These are phyloP conservation scores for Ocimum tenuiflorum DNA, from an alignment of 257 asterid genomes.

Conservation along the genomic window DNA sequence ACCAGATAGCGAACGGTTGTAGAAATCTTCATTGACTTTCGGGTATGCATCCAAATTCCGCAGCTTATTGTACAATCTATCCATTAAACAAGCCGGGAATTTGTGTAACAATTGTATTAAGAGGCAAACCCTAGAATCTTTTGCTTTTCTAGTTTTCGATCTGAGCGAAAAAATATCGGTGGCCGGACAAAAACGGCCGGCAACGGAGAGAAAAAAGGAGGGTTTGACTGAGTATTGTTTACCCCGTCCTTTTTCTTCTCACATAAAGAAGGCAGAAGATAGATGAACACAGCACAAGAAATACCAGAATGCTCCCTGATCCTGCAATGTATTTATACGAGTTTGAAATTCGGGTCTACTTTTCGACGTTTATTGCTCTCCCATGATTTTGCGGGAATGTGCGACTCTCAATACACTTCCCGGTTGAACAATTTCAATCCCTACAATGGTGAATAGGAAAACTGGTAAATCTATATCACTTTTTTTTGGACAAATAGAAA, in stretches of 20 bases:
- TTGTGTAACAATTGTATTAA: neutral
- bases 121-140: neutral
- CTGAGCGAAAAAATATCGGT: too few relatives aligned
- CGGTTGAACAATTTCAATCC: neutral
- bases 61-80: constrained; percentile 51
- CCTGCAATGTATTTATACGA: neutral
- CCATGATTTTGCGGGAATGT: constrained; percentile 16
- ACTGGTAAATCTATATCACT: too few relatives aligned
- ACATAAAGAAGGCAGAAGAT: too few relatives aligned
- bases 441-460: too few relatives aligned
- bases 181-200: constrained; percentile 21
- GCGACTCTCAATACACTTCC: neutral
- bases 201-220: constrained; percentile 26
- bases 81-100: constrained; percentile 26
- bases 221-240: constrained; percentile 27
- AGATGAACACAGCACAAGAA: too few relatives aligned
- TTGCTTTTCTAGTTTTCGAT: neutral
- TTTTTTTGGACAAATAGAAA: too few relatives aligned
- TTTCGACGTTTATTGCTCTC: neutral
- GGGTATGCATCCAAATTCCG: constrained; percentile 95
- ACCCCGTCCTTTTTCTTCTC: constrained; percentile 17
- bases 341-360: neutral
- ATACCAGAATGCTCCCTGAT: neutral
- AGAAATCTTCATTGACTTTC: constrained; percentile 91
- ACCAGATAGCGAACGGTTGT: constrained; percentile 84